Evolutionary conservation across 2,329 filamentous ascomycete species (phyloP), one percentile per base, ranked within the genome.

Genomic region (Beauveria sp.): DNA sequence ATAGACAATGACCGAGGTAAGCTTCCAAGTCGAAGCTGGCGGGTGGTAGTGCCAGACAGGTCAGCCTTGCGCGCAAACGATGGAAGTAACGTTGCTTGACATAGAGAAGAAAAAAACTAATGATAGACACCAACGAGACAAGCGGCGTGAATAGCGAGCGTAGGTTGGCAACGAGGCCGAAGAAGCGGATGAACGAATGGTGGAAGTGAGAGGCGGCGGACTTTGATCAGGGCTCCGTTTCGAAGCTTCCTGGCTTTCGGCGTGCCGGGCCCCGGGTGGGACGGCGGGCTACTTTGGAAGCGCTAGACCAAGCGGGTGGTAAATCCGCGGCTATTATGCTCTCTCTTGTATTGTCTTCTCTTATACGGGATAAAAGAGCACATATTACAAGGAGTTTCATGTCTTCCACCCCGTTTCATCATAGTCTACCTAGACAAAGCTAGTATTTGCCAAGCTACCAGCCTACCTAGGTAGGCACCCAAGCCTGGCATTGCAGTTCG

Each of bases 231-330:
- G 14, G 40, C 52, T 55, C 40, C 31, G 20, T 24, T 34, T 48
- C 31, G 20, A 40, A 58, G 45, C 45, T 43, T 18, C 34, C 43
- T 46, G 55, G 16, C 46, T 22, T 51, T 59, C 57, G 57, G 57
- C 57, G 48, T 24, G 48, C 57, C 57, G 57, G 57, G 57, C 46
- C 52, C 48, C 57, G 38, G 56, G 49, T 60, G 48, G 46, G 48
- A 42, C 48, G 46, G 31, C 34, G 46, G 43, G 49, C 49, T 52
- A 38, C 49, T n/a, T 31, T 20, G 28, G n/a, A 28, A 52, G 49
- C 28, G 49, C 49, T 52, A 54, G 51, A 38, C 12, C 51, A 38
- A 38, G 34, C 34, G 34, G 14, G 14, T 38, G 34, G 34, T 38
- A 38, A 38, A 38, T 38, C 34, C 34, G 34, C 34, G 34, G 34